phyloP scores from a whole-genome alignment of 805 yeast genomes.

The Kodamaea nitidulidarum region DNA sequence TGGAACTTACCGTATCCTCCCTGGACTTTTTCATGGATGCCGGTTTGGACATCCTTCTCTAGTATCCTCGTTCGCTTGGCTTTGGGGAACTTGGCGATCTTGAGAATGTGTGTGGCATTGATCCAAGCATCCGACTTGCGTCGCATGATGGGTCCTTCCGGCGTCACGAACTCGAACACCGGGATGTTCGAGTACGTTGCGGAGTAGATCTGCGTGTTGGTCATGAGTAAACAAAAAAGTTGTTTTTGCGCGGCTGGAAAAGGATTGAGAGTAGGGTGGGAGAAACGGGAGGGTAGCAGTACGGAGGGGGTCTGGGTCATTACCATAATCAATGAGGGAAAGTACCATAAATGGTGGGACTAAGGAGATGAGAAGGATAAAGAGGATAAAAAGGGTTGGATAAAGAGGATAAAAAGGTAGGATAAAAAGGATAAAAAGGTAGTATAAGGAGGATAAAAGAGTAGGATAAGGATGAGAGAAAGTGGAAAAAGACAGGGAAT shows the following conservation, averaged over 20 bases:
- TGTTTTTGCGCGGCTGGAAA: background rate
- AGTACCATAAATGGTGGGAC: too few relatives aligned
- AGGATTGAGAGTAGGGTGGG: too few relatives aligned
- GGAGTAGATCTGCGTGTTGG: conserved; percentile 46
- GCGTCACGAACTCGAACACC: conserved; percentile 58
- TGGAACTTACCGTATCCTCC: conserved; percentile 73
- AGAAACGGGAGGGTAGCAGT: too few relatives aligned
- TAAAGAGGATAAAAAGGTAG: too few relatives aligned
- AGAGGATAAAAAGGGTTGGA: too few relatives aligned
- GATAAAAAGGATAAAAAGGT: too few relatives aligned
- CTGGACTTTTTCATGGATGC: conserved; percentile 66
- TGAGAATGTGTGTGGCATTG: conserved; percentile 69
- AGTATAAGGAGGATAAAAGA: too few relatives aligned
- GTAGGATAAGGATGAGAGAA: too few relatives aligned
- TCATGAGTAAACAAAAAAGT: conserved; percentile 3
- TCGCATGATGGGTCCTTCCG: conserved; percentile 69
- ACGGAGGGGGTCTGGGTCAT: too few relatives aligned
- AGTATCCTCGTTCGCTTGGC: conserved; percentile 59
- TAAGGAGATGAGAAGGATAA: too few relatives aligned
- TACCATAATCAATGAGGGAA: too few relatives aligned
- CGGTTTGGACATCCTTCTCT: conserved; percentile 59
- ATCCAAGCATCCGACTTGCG: conserved; percentile 60
- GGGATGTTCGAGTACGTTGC: conserved; percentile 78
- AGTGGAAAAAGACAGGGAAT: too few relatives aligned
- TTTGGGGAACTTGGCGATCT: conserved; percentile 64